Percentiles rank a stretch among this genome's conserved stretches.
Conservation (phyloP, 306 rosid species). For the Begonia masoniana region DNA sequence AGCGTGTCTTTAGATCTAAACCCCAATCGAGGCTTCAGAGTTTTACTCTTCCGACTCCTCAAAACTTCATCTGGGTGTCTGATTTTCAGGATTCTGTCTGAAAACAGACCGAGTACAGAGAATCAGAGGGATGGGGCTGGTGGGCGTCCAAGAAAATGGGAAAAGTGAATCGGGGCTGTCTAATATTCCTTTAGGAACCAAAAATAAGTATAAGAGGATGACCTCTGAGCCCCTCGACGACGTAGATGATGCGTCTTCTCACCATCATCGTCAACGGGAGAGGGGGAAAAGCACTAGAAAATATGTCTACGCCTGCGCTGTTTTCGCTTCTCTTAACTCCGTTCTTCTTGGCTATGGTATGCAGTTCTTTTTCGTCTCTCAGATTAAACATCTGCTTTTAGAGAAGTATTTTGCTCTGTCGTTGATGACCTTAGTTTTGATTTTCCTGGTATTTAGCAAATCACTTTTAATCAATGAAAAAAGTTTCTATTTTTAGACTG, state of each 20-base stretch:
- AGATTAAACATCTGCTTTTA: background rate
- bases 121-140: slow-evolving; percentile 34
- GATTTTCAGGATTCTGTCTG: slow-evolving; percentile 4
- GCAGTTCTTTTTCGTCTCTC: slow-evolving; percentile 3
- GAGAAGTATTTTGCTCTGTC: background rate
- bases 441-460: background rate
- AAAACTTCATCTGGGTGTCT: slow-evolving; percentile 10
- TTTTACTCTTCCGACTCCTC: slow-evolving; percentile 1
- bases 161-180: slow-evolving; percentile 53
- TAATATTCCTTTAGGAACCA: slow-evolving; percentile 49
- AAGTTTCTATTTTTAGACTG: no score
- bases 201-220: slow-evolving; percentile 78
- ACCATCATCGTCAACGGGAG: slow-evolving; percentile 22
- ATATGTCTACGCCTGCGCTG: slow-evolving; percentile 78
- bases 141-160: slow-evolving; percentile 42
- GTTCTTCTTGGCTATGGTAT: slow-evolving; percentile 96
- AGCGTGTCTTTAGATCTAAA: slow-evolving; percentile 31
- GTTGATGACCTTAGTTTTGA: background rate
- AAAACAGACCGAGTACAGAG: background rate
- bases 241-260: slow-evolving; percentile 28
- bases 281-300: slow-evolving; percentile 34
- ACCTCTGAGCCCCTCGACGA: slow-evolving; percentile 37
- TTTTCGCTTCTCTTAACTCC: slow-evolving; percentile 89
- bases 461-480: no score
- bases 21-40: slow-evolving; percentile 13